These are phyloP conservation scores for Penicillium sp. DNA, from an alignment of 2,329 filamentous ascomycete species.

Conservation along the genomic window DNA sequence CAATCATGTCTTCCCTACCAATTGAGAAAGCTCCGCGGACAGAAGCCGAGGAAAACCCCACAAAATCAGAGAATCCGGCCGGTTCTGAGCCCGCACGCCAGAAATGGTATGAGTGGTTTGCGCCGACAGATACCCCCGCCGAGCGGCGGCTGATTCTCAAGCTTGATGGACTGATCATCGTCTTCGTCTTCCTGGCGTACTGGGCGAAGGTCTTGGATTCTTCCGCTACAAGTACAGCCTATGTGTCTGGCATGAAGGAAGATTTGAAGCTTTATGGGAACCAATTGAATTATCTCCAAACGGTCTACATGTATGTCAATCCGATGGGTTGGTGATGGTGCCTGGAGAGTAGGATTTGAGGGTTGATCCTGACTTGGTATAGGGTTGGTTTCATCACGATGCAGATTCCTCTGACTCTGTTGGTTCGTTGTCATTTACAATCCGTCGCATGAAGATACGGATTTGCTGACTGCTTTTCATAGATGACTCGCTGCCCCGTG, in stretches of 20 bases:
- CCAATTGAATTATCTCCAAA: constrained; percentile 27
- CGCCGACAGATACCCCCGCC: constrained; percentile 18
- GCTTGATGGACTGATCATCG: constrained; percentile 21
- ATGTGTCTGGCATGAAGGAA: constrained; percentile 27
- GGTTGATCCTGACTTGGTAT: neutral
- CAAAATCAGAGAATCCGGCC: neutral
- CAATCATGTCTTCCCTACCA: neutral
- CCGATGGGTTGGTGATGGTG: neutral
- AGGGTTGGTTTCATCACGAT: constrained; percentile 23
- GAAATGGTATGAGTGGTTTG: constrained; percentile 24
- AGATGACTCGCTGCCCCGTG: constrained; percentile 23
- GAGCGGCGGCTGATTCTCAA: constrained; percentile 22
- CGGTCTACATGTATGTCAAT: constrained; percentile 18
- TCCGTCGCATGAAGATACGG: neutral
- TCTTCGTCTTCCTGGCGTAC: constrained; percentile 22
- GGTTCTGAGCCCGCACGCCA: constrained; percentile 6
- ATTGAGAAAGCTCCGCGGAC: constrained; percentile 7
- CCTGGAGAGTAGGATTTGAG: neutral
- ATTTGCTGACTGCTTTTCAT: neutral
- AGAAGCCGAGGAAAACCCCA: constrained; percentile 1
- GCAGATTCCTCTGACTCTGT: constrained; percentile 20
- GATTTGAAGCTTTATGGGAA: constrained; percentile 24
- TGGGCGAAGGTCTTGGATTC: constrained; percentile 23
- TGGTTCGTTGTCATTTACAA: constrained; percentile 8
- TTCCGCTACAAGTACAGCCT: constrained; percentile 24